Conservation (phyloP, 306 rosid genomes). For the Rosa lucieae region DNA sequence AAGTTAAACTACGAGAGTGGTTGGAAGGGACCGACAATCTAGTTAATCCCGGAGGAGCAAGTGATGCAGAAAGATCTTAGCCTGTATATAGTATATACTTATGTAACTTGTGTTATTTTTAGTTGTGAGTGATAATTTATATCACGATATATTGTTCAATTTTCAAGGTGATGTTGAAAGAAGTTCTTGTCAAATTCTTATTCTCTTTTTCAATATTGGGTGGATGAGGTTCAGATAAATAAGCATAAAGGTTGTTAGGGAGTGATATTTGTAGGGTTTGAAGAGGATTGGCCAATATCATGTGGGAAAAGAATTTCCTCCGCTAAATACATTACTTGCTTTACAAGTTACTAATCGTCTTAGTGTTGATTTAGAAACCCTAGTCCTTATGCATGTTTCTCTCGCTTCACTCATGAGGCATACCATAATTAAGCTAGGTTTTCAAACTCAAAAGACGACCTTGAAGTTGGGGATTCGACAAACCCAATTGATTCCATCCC, state of each 20-base stretch:
- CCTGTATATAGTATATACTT: slow-evolving; percentile 27
- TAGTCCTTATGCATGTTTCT: too few species aligned
- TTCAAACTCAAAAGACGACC: too few species aligned
- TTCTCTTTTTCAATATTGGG: neutral
- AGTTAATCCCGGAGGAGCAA: slow-evolving; percentile 24
- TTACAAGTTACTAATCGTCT: too few species aligned
- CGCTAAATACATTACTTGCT: too few species aligned
- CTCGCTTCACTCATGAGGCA: too few species aligned
- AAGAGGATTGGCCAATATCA: too few species aligned
- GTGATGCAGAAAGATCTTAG: slow-evolving; percentile 39
- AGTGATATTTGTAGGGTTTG: too few species aligned
- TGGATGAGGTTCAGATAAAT: neutral
- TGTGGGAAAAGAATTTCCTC: too few species aligned
- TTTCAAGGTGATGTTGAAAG: neutral
- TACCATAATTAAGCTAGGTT: too few species aligned
- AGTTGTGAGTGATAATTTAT: neutral
- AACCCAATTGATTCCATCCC: too few species aligned
- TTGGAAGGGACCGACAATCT: slow-evolving; percentile 48
- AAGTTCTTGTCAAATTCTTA: neutral
- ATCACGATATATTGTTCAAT: slow-evolving; percentile 7
- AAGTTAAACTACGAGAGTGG: slow-evolving; percentile 82
- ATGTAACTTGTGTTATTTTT: slow-evolving; percentile 19
- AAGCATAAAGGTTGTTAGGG: neutral
- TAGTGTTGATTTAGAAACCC: too few species aligned
- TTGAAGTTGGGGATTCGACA: too few species aligned